Conservation (phyloP, 345 rosid species). For the Populus davidiana region DNA sequence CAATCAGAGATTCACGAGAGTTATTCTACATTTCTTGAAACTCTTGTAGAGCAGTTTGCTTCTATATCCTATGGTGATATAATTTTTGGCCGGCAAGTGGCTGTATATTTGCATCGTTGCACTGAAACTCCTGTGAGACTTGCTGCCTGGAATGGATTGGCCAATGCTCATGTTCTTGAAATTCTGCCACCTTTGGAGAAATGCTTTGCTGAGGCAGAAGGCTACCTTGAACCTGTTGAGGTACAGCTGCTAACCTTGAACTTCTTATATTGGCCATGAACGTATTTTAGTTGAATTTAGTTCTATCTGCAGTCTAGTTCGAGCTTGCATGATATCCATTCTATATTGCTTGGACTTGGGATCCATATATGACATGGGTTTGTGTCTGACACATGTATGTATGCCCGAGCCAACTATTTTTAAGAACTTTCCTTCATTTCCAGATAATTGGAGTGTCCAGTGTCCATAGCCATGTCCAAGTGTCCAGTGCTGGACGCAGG, state of each 20-base stretch:
- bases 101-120: conserved; percentile 60
- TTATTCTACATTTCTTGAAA: conserved; percentile 66
- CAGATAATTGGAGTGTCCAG: no score
- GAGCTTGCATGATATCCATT: neutral
- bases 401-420: no score
- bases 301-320: neutral
- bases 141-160: conserved; percentile 66
- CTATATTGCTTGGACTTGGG: no score
- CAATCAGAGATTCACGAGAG: conserved; percentile 65
- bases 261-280: neutral
- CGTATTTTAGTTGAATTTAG: no score
- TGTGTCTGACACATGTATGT: no score
- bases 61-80: conserved; percentile 77
- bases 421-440: no score
- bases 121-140: conserved; percentile 65
- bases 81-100: conserved; percentile 70
- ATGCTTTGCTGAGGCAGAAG: conserved; percentile 60
- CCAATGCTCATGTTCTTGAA: conserved; percentile 69
- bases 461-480: no score
- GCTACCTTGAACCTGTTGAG: conserved; percentile 83
- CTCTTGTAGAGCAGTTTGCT: conserved; percentile 76
- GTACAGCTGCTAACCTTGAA: conserved; percentile 28
- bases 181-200: conserved; percentile 72
- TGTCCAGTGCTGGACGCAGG: no score
- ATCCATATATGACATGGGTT: no score